phyloP scores from a whole-genome alignment of 1,139 yeast genomes.

The Pneumocystis wakefieldiae region DNA sequence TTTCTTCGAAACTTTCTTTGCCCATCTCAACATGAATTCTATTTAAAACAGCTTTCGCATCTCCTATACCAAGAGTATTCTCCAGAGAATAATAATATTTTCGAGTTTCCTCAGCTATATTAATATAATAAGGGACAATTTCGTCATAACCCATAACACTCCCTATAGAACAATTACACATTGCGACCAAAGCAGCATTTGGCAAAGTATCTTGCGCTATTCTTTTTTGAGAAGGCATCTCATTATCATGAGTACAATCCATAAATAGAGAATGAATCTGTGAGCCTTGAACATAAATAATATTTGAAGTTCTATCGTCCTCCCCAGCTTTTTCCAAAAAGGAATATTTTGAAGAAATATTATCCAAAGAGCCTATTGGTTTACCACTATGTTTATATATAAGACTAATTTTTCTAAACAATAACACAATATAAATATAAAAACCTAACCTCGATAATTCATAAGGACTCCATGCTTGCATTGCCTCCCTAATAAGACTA shows the following conservation, averaged over 20 bases:
- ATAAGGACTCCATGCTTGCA: constrained; percentile 85
- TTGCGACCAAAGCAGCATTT: constrained; percentile 83
- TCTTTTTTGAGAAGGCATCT: constrained; percentile 73
- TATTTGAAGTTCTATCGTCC: constrained; percentile 10
- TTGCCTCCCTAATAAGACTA: constrained; percentile 83
- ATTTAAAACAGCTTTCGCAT: constrained; percentile 44
- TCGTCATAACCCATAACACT: constrained; percentile 92
- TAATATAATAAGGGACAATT: constrained; percentile 63
- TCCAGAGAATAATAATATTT: constrained; percentile 34
- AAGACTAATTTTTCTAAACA: constrained; percentile 28
- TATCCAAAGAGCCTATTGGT: constrained; percentile 70
- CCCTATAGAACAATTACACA: constrained; percentile 89
- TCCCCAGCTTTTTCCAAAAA: constrained; percentile 5
- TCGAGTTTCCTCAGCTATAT: constrained; percentile 68
- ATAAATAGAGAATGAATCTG: constrained; percentile 86
- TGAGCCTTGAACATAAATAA: constrained; percentile 37
- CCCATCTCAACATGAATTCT: constrained; percentile 56
- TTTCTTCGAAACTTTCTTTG: constrained; percentile 61
- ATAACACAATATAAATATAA: not conserved
- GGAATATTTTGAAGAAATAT: constrained; percentile 10
- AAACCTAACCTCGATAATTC: constrained; percentile 42
- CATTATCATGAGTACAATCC: constrained; percentile 97
- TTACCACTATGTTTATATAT: constrained; percentile 89
- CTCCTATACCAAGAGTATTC: constrained; percentile 50
- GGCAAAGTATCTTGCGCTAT: constrained; percentile 90